A percentile compares a stretch with the other conserved stretches of the same genome.
phyloP scores from a whole-genome alignment of 202 grass and related monocot species.

The Elaeis oleifera region DNA sequence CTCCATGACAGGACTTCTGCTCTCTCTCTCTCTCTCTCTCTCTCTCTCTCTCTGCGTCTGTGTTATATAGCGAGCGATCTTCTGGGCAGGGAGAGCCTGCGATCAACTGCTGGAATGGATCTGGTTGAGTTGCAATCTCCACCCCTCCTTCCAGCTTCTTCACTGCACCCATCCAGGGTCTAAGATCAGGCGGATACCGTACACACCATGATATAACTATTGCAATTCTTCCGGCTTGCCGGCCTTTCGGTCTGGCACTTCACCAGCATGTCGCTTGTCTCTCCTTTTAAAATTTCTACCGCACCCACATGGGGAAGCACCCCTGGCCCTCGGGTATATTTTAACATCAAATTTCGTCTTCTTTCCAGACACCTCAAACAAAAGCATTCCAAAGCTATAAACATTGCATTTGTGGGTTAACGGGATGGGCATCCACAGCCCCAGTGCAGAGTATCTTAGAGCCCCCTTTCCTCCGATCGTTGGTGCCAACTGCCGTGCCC shows the following conservation, averaged over 20 bases:
- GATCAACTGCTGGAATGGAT: slow-evolving; percentile 1
- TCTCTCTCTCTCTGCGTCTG: too few species aligned
- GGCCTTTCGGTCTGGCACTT: not conserved
- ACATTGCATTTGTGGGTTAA: not conserved
- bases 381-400: slow-evolving; percentile 12
- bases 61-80: too few species aligned
- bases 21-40: too few species aligned
- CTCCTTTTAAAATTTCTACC: not conserved
- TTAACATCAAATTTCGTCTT: not conserved
- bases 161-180: not conserved
- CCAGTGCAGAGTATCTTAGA: not conserved
- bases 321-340: not conserved
- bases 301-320: slow-evolving; percentile 5
- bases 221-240: not conserved
- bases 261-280: not conserved
- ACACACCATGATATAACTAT: not conserved
- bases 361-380: slow-evolving; percentile 4
- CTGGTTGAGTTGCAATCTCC: not conserved
- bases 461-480: not conserved
- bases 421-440: slow-evolving; percentile 2
- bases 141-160: not conserved
- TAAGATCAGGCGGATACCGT: not conserved
- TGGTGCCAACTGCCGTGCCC: not conserved
- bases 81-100: too few species aligned
- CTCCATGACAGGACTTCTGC: too few species aligned